Evolutionary conservation across 2,329 filamentous ascomycete species (phyloP).

Genomic region (Trichoderma sp.): DNA sequence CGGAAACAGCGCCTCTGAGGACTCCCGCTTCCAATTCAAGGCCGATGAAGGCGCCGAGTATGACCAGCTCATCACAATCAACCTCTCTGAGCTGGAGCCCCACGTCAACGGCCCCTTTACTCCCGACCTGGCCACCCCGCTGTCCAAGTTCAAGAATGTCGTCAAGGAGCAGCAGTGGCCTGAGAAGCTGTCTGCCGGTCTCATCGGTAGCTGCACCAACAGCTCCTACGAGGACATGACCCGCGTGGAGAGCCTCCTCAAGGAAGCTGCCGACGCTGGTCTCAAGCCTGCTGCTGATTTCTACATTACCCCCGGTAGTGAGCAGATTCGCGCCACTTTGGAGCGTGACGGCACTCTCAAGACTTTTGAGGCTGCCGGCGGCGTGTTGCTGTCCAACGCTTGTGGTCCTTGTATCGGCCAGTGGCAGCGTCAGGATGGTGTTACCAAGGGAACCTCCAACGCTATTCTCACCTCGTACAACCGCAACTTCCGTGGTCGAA

Average conservation of each 20-base stretch:
- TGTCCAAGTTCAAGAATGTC: constrained; percentile 85
- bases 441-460: constrained; percentile 82
- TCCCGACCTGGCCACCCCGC: constrained; percentile 87
- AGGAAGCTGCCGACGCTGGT: constrained; percentile 86
- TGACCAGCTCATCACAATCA: constrained; percentile 86
- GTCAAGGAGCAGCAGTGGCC: constrained; percentile 89
- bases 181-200: constrained; percentile 82
- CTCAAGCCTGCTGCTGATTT: constrained; percentile 88
- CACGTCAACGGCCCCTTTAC: constrained; percentile 98
- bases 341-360: constrained; percentile 84
- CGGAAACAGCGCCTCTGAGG: constrained; percentile 44
- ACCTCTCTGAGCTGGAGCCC: constrained; percentile 87
- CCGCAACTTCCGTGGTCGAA: constrained; percentile 95
- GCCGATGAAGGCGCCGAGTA: constrained; percentile 84
- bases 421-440: constrained; percentile 88
- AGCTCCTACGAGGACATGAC: constrained; percentile 99
- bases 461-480: constrained; percentile 98
- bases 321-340: constrained; percentile 93
- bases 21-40: constrained; percentile 63
- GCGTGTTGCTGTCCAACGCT: constrained; percentile 88
- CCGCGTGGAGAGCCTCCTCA: constrained; percentile 86
- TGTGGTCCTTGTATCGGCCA: constrained; percentile 94
- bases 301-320: constrained; percentile 94
- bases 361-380: constrained; percentile 84
- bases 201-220: constrained; percentile 98